These are phyloP conservation scores for Brassica rapa DNA, from an alignment of 345 rosid species.

Conservation along the genomic window DNA sequence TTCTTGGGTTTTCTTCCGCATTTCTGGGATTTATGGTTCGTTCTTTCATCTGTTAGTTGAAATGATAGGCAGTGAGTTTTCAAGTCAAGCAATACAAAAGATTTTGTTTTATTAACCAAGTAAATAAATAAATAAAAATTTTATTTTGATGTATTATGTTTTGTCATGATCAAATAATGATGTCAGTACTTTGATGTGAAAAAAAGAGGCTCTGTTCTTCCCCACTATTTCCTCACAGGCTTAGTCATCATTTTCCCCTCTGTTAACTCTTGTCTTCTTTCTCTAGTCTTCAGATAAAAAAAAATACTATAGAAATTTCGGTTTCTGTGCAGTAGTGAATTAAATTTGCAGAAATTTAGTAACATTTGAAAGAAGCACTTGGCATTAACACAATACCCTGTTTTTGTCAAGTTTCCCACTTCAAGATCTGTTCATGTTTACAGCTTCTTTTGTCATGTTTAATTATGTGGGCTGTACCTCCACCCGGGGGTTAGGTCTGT, in stretches of 20 bases:
- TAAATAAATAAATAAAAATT: neutral
- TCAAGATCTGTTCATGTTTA: constrained; percentile 41
- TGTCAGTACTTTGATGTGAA: constrained; percentile 44
- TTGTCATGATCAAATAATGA: constrained; percentile 40
- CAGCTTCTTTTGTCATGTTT: constrained; percentile 30
- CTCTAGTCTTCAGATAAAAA: constrained; percentile 8
- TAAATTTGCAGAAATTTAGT: constrained; percentile 21
- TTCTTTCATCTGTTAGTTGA: constrained; percentile 12
- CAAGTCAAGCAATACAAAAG: constrained; percentile 26
- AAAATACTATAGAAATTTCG: neutral
- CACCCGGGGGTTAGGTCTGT: too few relatives aligned
- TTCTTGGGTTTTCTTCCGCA: neutral
- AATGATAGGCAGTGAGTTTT: constrained; percentile 30
- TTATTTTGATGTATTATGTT: constrained; percentile 27
- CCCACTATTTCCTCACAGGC: constrained; percentile 45
- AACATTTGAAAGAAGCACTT: constrained; percentile 20
- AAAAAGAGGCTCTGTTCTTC: constrained; percentile 41
- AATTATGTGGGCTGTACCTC: too few relatives aligned
- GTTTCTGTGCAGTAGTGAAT: constrained; percentile 18
- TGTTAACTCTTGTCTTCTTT: constrained; percentile 41
- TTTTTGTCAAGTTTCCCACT: constrained; percentile 33
- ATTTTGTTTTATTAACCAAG: constrained; percentile 30
- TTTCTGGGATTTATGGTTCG: constrained; percentile 26
- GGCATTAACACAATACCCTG: constrained; percentile 27
- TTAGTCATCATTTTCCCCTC: constrained; percentile 44